A percentile compares a stretch with the other conserved stretches of the same genome.
Conservation (phyloP, 352 stramenopile genomes). For the Phytophthora pini region DNA sequence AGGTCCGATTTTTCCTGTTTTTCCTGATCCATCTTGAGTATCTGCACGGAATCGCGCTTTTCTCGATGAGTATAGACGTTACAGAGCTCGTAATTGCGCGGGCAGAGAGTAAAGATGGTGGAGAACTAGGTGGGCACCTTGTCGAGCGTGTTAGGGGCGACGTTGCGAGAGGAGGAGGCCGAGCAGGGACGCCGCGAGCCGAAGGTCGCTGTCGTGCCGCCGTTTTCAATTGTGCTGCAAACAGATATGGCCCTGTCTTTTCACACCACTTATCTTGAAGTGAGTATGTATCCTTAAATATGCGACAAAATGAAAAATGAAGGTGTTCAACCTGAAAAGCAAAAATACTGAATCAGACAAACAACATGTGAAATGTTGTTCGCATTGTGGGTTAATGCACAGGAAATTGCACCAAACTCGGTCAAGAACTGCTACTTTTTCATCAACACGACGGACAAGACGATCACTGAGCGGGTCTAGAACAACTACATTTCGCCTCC, state of each 20-base stretch:
- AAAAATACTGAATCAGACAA: too few species aligned
- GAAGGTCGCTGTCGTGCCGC: slow-evolving; percentile 17
- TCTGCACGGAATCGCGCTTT: slow-evolving; percentile 7
- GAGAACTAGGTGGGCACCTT: background rate
- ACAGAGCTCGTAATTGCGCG: slow-evolving; percentile 9
- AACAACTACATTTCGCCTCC: background rate
- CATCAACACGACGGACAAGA: background rate
- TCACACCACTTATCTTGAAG: slow-evolving; percentile 6
- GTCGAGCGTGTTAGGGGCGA: background rate
- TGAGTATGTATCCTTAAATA: slow-evolving; percentile 7
- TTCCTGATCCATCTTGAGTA: slow-evolving; percentile 10
- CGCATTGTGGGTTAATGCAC: background rate
- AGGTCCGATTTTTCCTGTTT: slow-evolving; percentile 1
- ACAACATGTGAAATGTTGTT: too few species aligned
- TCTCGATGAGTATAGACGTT: slow-evolving; percentile 19
- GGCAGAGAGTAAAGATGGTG: slow-evolving; percentile 3
- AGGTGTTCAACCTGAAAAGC: background rate
- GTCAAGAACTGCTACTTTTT: background rate
- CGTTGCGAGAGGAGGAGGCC: background rate
- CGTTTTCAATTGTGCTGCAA: slow-evolving; percentile 1
- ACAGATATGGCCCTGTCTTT: slow-evolving; percentile 20
- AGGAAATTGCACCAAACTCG: too few species aligned
- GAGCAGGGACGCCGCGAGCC: slow-evolving; percentile 1
- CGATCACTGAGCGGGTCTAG: background rate
- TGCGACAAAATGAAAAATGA: slow-evolving; percentile 7